Conservation (phyloP, 371 early-diverging fungal species). For the Phascolomyces articulosus region DNA sequence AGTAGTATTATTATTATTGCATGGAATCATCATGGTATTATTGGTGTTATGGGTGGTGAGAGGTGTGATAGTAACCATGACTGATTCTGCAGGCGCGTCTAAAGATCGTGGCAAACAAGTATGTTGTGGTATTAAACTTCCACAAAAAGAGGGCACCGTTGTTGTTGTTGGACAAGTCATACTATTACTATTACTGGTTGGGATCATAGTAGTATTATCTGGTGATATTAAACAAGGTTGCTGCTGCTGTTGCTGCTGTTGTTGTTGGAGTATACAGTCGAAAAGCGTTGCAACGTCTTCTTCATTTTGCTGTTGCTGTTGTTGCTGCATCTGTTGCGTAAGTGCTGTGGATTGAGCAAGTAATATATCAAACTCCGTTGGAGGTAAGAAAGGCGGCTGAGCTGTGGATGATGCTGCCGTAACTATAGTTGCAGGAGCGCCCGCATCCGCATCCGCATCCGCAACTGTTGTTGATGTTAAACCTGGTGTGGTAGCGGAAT, state of each 20-base stretch:
- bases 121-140: constrained; percentile 30
- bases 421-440: neutral
- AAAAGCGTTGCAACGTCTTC: neutral
- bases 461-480: neutral
- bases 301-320: no score
- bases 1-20: neutral
- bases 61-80: constrained; percentile 51
- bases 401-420: neutral
- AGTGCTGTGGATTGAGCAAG: neutral
- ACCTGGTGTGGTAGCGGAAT: neutral
- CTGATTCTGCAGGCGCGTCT: constrained; percentile 34
- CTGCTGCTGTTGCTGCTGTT: constrained; percentile 3
- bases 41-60: constrained; percentile 15
- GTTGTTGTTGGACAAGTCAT: neutral
- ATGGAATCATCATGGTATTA: neutral
- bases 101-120: constrained; percentile 6
- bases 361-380: constrained; percentile 1
- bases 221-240: neutral
- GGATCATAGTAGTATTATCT: neutral
- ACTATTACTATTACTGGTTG: neutral
- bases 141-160: constrained; percentile 12
- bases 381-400: constrained; percentile 3
- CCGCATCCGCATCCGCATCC: neutral
- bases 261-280: constrained; percentile 2
- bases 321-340: neutral